Percentiles rank a stretch among this genome's conserved stretches.
Conservation (phyloP, 495 filamentous ascomycete genomes). For the Trichoderma reesei region DNA sequence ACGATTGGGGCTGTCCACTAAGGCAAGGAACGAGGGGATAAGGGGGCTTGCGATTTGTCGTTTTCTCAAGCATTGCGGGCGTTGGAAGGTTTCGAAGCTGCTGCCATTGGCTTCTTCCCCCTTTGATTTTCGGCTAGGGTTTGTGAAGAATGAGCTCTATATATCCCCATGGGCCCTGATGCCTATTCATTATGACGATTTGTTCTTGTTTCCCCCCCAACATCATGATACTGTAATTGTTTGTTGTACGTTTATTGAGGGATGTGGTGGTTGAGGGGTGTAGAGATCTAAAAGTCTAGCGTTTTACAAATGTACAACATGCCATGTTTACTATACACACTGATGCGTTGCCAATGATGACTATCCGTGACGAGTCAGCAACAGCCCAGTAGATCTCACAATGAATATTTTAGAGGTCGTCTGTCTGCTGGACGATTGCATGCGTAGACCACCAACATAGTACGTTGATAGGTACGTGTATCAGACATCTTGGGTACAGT, state of each 20-base stretch:
- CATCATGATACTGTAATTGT: not conserved
- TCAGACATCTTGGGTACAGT: too few relatives aligned
- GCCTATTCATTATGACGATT: not conserved
- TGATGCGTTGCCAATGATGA: too few relatives aligned
- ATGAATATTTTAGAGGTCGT: too few relatives aligned
- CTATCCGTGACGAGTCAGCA: too few relatives aligned
- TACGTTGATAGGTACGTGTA: too few relatives aligned
- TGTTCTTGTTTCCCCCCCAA: not conserved
- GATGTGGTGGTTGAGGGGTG: not conserved
- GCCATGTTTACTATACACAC: too few relatives aligned
- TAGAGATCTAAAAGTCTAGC: not conserved
- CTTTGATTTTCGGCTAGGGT: not conserved
- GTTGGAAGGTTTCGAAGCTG: not conserved
- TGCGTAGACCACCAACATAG: too few relatives aligned
- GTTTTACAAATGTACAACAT: too few relatives aligned
- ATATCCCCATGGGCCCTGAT: not conserved
- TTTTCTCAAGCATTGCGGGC: slow-evolving; percentile 4
- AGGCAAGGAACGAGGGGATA: not conserved
- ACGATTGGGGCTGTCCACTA: not conserved
- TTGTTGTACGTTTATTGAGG: not conserved
- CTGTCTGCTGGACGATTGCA: too few relatives aligned
- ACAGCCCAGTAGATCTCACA: too few relatives aligned
- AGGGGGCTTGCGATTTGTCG: not conserved
- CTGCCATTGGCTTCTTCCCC: not conserved
- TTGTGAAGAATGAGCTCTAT: slow-evolving; percentile 1